Base-by-base conservation (phyloP, 192 early-diverging fungal genomes). In the Oehlia diaphana region DNA sequence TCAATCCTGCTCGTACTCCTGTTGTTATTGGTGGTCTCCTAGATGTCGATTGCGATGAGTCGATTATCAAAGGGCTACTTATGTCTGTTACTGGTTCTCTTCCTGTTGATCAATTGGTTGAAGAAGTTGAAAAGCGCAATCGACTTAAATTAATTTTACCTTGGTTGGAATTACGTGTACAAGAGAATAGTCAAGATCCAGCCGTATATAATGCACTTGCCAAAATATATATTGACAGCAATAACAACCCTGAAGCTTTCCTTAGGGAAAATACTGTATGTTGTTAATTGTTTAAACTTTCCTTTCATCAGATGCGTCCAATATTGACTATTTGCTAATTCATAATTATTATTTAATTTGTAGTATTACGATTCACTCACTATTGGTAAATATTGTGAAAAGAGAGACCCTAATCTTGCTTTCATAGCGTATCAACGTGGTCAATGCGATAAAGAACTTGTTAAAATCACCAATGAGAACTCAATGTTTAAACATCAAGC, bases 401-500 rank as follows among this genome's bases (percentile, higher is more conserved):
- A 97, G 89, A 93, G 96, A 65, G 98, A 99, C 81, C 98, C 98
- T 28, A 94, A 94, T 80, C 89, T 99, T 37, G 98, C 98, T 12
- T 98, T 90, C 75, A 93, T 99, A 76, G 94, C 95, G 50, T 99
- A 98, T 86, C 91, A 96, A 80, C 92, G 95, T 70, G 98, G 98
- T 37, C 93, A 95, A 81, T 98, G 98, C 82, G 98, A 99, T 81
- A 86, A 91, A 78, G 97, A 98, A 83, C 86, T 99, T 67, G 89
- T 99, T 79, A 90, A 94, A n/a, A 92, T 99, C 79, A 98, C 98
- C 49, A 98, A 94, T 89, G 95, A 98, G 71, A 98, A 99, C 84
- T 89, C 93, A 47, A 98, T 99, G 97, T 99, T 98, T 87, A 99
- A 99, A 87, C 98, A 98, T 83, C 98, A 98, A 88, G 92, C 97